These are phyloP conservation scores for Metarhizium album DNA, from an alignment of 2,329 filamentous ascomycete species.

Conservation along the genomic window DNA sequence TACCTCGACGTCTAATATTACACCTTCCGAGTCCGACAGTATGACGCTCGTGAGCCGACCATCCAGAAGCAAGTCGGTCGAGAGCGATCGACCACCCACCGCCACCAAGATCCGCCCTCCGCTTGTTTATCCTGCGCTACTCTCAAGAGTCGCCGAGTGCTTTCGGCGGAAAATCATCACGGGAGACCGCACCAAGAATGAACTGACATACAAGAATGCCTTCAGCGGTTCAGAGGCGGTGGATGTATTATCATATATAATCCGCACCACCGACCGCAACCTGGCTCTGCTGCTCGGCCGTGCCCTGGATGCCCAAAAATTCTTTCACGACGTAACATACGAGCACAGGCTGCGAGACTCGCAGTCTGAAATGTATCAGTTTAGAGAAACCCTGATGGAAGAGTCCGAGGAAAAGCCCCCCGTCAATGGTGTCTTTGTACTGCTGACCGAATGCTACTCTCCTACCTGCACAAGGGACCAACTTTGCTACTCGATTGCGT, in stretches of 20 bases:
- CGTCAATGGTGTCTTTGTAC: slow-evolving; percentile 92
- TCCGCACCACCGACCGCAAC: slow-evolving; percentile 92
- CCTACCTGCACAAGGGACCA: slow-evolving; percentile 93
- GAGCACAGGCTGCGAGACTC: slow-evolving; percentile 92
- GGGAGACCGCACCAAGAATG: slow-evolving; percentile 89
- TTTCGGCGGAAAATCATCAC: slow-evolving; percentile 83
- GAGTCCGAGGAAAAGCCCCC: slow-evolving; percentile 57
- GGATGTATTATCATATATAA: slow-evolving; percentile 90
- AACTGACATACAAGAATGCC: slow-evolving; percentile 90
- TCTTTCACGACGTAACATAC: slow-evolving; percentile 98
- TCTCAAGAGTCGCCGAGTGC: slow-evolving; percentile 87
- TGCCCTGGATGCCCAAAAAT: slow-evolving; percentile 92
- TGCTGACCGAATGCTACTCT: slow-evolving; percentile 95
- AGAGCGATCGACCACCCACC: slow-evolving; percentile 45
- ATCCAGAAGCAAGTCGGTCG: slow-evolving; percentile 45
- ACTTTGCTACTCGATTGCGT: slow-evolving; percentile 96
- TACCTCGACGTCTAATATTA: slow-evolving; percentile 61
- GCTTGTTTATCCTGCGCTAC: slow-evolving; percentile 82
- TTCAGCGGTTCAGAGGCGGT: slow-evolving; percentile 95
- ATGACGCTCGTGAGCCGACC: slow-evolving; percentile 40
- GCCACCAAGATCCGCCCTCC: slow-evolving; percentile 58
- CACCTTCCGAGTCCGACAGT: slow-evolving; percentile 47
- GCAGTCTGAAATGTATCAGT: slow-evolving; percentile 92
- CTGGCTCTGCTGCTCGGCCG: slow-evolving; percentile 81
- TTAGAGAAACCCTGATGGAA: slow-evolving; percentile 85